Evolutionary conservation across 2,329 filamentous ascomycete species (phyloP), one percentile per base, ranked within the genome.

Genomic region (Trichoderma aggressivum): DNA sequence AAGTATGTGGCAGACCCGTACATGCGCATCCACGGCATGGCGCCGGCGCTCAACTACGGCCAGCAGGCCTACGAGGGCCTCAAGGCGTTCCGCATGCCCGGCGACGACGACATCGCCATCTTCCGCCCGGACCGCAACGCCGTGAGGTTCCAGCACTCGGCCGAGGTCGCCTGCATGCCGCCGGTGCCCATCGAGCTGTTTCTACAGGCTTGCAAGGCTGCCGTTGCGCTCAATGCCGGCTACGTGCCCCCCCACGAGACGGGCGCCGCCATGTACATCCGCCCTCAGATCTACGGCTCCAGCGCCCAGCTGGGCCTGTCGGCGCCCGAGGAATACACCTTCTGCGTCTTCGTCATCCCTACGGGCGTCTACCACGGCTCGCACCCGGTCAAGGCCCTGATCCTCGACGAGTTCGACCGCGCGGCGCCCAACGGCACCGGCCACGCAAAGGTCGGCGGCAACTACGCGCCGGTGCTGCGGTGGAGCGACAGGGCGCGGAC

Each of bases 1-100:
- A 84, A 87, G 74, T 97, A 97, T 83, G 90, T 98, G 73, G 83
- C 89, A 72, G 93, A 95, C 77, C 95, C 95, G 7, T 94, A 88
- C 84, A 89, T 98, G 76, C 90, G 91, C 75, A 90, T 98, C 79
- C 95, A 98, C 82, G 96, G 95, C 81, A 96, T 99, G 93, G 91
- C 94, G 0, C 94, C 96, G 0, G 95, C 90, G 56, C 89, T 98
- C 75, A 99, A 99, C 87, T 99, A 99, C 81, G 94, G 95, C 71
- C 94, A 97, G 80, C 96, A 98, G 84, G 95, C 94, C 77, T 99
- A 97, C 85, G 96, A 99, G 81, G 96, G 96, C n/a, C 90, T 98
- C 80, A 98, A 98, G 83, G 94, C 95, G 70, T 98, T 98, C 87
- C 94, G 95, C 74, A 85, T 87, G 3, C 92, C 94, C 21, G 84